A percentile compares a stretch with the other conserved stretches of the same genome.
Evolutionary conservation across 805 yeast genomes (phyloP).

Genomic region (Candida odintsovae): DNA sequence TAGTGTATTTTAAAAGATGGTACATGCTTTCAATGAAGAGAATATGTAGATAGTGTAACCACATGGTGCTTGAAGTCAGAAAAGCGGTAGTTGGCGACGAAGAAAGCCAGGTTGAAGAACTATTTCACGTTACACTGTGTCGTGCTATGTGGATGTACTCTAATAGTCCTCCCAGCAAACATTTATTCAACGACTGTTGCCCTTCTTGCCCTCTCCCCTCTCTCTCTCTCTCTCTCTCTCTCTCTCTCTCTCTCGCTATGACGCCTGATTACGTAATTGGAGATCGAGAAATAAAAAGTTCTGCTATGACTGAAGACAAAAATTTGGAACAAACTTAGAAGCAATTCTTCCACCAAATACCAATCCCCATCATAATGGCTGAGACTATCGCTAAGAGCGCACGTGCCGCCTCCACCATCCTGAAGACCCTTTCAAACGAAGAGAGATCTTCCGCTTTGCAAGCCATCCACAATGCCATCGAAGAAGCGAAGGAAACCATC

Average conservation of each 20-base stretch:
- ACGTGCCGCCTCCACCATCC: slow-evolving; percentile 72
- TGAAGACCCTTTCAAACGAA: slow-evolving; percentile 72
- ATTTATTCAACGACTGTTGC: too few relatives aligned
- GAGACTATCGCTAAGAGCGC: slow-evolving; percentile 78
- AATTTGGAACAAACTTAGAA: too few relatives aligned
- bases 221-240: too few relatives aligned
- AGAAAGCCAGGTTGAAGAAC: too few relatives aligned
- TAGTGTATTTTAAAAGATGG: neutral
- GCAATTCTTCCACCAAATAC: too few relatives aligned
- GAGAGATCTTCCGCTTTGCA: slow-evolving; percentile 69
- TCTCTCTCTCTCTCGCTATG: neutral
- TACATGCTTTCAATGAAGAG: neutral
- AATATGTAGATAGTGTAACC: neutral
- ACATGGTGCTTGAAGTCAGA: too few relatives aligned
- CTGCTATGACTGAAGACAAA: too few relatives aligned
- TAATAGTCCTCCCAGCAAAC: too few relatives aligned
- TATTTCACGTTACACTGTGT: too few relatives aligned
- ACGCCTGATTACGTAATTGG: neutral
- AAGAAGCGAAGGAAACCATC: slow-evolving; percentile 52
- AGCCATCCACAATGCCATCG: slow-evolving; percentile 66
- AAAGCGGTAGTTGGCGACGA: too few relatives aligned
- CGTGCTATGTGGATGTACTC: too few relatives aligned
- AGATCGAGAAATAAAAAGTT: neutral
- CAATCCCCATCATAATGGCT: slow-evolving; percentile 31
- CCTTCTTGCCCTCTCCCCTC: too few relatives aligned